These are phyloP conservation scores for Syncephalastrum monosporum DNA, from an alignment of 371 early-diverging fungal genomes.

Conservation along the genomic window DNA sequence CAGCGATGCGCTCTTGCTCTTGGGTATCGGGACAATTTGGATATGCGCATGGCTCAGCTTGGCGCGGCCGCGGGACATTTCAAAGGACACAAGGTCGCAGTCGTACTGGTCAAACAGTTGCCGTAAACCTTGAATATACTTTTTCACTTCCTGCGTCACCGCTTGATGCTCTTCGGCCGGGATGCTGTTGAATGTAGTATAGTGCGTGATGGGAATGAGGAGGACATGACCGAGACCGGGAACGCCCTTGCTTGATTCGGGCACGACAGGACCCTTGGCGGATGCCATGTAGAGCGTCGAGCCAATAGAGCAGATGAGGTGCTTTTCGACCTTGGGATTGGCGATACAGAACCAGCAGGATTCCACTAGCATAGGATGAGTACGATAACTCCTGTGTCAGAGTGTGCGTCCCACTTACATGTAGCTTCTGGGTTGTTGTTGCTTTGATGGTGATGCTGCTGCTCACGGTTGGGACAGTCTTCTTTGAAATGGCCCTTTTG, in stretches of 20 bases:
- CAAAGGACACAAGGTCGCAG: slow-evolving; percentile 67
- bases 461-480: too few relatives aligned
- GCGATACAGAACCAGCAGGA: slow-evolving; percentile 90
- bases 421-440: too few relatives aligned
- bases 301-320: slow-evolving; percentile 76
- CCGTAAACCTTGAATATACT: slow-evolving; percentile 53
- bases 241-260: slow-evolving; percentile 23
- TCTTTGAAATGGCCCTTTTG: too few relatives aligned
- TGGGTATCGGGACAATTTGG: slow-evolving; percentile 60
- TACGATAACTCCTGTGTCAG: too few relatives aligned
- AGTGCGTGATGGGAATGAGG: slow-evolving; percentile 75
- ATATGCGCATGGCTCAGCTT: slow-evolving; percentile 59
- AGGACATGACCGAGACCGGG: slow-evolving; percentile 75
- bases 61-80: slow-evolving; percentile 56
- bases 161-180: slow-evolving; percentile 39
- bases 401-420: too few relatives aligned
- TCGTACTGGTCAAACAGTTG: slow-evolving; percentile 48
- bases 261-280: slow-evolving; percentile 72
- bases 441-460: too few relatives aligned
- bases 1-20: slow-evolving; percentile 29
- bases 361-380: slow-evolving; percentile 19
- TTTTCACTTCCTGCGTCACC: slow-evolving; percentile 56
- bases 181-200: slow-evolving; percentile 48
- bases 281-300: slow-evolving; percentile 69
- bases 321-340: slow-evolving; percentile 76